Conservation (phyloP, 2,329 filamentous ascomycete genomes). For the Bipolaris gigantea region DNA sequence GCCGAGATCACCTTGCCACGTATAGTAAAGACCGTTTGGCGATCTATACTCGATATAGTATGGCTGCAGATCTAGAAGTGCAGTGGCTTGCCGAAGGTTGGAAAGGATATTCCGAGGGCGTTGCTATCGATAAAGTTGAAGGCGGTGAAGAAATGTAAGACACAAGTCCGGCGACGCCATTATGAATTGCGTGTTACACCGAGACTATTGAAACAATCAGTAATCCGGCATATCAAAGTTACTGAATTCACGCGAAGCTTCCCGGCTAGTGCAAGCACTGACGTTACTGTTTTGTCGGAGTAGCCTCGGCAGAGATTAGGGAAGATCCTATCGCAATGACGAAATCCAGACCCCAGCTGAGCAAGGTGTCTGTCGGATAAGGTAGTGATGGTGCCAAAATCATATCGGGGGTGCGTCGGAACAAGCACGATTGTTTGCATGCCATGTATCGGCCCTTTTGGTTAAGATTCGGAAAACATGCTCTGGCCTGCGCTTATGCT, state of each 20-base stretch:
- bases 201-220: background rate
- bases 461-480: slow-evolving; percentile 6
- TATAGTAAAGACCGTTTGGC: background rate
- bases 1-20: slow-evolving; percentile 14
- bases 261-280: background rate
- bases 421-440: slow-evolving; percentile 9
- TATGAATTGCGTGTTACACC: background rate
- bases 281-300: background rate
- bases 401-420: slow-evolving; percentile 6
- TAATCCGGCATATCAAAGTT: background rate
- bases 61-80: slow-evolving; percentile 11
- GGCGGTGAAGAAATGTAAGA: slow-evolving; percentile 14
- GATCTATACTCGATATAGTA: slow-evolving; percentile 4
- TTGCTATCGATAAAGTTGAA: slow-evolving; percentile 12
- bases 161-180: background rate
- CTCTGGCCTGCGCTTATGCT: background rate
- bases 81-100: slow-evolving; percentile 18
- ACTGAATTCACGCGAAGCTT: background rate
- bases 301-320: background rate
- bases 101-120: slow-evolving; percentile 1
- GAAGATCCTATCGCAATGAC: background rate
- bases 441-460: slow-evolving; percentile 18
- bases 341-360: background rate
- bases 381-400: slow-evolving; percentile 9
- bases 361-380: slow-evolving; percentile 5